Base-by-base conservation (phyloP, 1,284 basidiomycete species). In the Takashimella koratensis region DNA sequence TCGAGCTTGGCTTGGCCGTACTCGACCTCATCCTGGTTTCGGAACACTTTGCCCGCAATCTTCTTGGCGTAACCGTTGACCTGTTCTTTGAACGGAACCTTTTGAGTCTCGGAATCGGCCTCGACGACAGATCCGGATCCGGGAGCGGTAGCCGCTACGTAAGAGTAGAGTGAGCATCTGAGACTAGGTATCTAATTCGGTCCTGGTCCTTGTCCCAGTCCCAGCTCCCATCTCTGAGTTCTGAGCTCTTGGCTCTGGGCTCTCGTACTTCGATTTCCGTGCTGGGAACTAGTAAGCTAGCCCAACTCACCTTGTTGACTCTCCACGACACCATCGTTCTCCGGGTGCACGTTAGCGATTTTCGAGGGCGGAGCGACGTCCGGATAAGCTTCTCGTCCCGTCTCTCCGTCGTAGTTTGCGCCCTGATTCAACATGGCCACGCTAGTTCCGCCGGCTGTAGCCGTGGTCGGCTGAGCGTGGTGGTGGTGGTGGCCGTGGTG, bases 21-120 rank as follows among this genome's bases (percentile, higher is more conserved):
- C 42, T 67, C 63, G 47, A 69, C 68, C 54, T 73, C 71, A 11
- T 62, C 52, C 13, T 62, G 45, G 41, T 73, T 73, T 2, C 56
- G 40, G 45, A 67, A 68, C 1, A 70, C 53, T 4, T 60, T 63
- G 3, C 71, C 71, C 3, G 65, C 64, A 20, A 69, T 56, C 55
- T 68, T 67, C 56, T 73, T 73, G 19, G 71, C 71, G 57, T 67
- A 73, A 2, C 71, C 71, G 44, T 68, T 66, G 47, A 67, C 70
- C 57, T 70, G 67, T 46, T 72, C 68, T 52, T 72, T 72, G 57
- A 72, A 72, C 11, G 66, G 57, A 4, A 67, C 30, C 47, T 68
- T 62, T 10, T 66, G 53, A 16, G 36, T n/a, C 2, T 24, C 40
- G 13, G 22, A 23, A 11, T 42, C 42, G 13, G 57, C 41, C 11